Base-by-base conservation (phyloP, 176 grass and related monocot species). In the Areca catechu region DNA sequence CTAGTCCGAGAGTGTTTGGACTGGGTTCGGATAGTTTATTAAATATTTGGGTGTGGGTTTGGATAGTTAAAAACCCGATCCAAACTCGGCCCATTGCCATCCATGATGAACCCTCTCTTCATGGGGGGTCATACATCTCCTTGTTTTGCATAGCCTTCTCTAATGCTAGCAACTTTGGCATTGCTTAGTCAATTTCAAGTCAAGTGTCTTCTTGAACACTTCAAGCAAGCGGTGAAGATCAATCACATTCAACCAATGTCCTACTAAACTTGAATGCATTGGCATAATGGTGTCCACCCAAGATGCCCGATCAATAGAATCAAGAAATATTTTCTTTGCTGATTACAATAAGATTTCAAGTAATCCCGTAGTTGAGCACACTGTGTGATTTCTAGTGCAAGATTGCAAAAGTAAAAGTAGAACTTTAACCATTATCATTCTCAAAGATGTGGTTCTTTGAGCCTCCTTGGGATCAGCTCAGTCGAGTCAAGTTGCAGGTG, bases 331-430 rank as follows among this genome's bases (percentile, higher is more conserved):
- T 57, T 75, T 90, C 61, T 79, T 80, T 16, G 77, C 86, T 49
- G 86, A 84, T 61, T 66, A 62, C 24, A 96, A 68, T 20, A 96
- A 75, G 20, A 76, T 71, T 15, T 67, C 24, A 18, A 96, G 69
- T 60, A 96, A 77, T n/a, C 92, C 86, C 0, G 74, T 68, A 5
- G 71, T 68, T 21, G 92, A 96, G 75, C 92, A 96, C 83, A 96
- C 90, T 29, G 92, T 71, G 24, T 86, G 80, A 66, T 96, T 96
- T 56, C 92, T 79, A 0, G 80, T 88, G 69, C 86, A 96, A 27
- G 92, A 77, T 16, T 66, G 61, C 53, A 96, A 77, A 4, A 82
- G 73, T 24, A 71, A 77, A 24, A 72, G 77, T 23, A 90, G 66
- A 20, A 83, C 86, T 51, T 30, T 47, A n/a, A 66, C 80, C 71